Evolutionary conservation across 352 stramenopile genomes (phyloP), one percentile per base, ranked within the genome.

Genomic region (Peronospora belbahrii): DNA sequence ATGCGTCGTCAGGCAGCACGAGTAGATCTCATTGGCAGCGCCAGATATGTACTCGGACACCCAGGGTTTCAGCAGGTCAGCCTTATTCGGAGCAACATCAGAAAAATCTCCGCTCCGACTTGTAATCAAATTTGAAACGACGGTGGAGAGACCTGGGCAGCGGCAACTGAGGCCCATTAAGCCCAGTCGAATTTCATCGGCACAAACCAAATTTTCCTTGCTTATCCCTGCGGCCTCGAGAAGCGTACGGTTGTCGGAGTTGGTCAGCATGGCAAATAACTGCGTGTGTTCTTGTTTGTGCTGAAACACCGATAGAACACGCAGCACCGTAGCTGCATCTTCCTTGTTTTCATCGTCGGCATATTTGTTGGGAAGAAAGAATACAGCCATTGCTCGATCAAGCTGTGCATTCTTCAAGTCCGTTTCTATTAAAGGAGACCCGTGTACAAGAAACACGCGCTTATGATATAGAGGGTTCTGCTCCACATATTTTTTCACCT

Each of bases 351-450:
- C 75, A 41, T 89, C 68, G 17, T 83, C 80, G 11, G 77, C 67
- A 25, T 89, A 88, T 42, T 91, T 91, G 51, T 90, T 83, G 4
- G 82, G 82, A 2, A 94, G 37, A 43, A 94, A 90, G 44, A 94
- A 94, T 6, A 91, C 76, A 1, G 75, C 82, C 56, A 83, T 74
- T 0, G 77, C 78, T 38, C 83, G 68, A 23, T 74, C 54, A 17
- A 91, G 48, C 31, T 83, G 70, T 0, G 75, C 82, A 10, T 67
- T 67, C 17, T 67, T 65, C 5, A 94, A 53, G 27, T 88, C 75
- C 5, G 59, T 65, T 6, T 62, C 57, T 6, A 62, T 50, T 31
- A 94, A 45, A 4, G 80, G 70, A 7, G 82, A 90, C 1, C 80
- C 82, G 22, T 81, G 78, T 25, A 91, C 69, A 5, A 94, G 57